Evolutionary conservation across 1,284 basidiomycete species (phyloP).

Genomic region (Exsudoporus floridanus): DNA sequence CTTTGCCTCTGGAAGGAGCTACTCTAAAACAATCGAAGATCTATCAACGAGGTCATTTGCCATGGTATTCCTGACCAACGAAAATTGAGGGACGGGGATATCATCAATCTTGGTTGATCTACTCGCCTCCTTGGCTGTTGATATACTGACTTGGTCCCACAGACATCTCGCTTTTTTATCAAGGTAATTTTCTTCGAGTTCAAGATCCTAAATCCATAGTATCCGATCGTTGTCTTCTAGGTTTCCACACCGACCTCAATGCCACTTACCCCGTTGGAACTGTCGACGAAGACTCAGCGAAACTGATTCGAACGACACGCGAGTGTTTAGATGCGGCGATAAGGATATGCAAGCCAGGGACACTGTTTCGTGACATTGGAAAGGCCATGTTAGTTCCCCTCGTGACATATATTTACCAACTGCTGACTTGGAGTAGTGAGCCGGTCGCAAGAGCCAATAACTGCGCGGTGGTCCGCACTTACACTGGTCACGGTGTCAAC

Average conservation of each 20-base stretch:
- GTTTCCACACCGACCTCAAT: constrained; percentile 90
- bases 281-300: constrained; percentile 78
- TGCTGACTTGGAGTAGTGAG: constrained; percentile 52
- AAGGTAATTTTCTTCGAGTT: constrained; percentile 44
- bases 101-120: constrained; percentile 79
- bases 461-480: constrained; percentile 83
- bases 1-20: constrained; percentile 2
- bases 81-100: constrained; percentile 86
- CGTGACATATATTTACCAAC: constrained; percentile 1
- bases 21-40: constrained; percentile 44
- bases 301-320: constrained; percentile 80
- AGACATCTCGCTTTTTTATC: constrained; percentile 69
- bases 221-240: constrained; percentile 38
- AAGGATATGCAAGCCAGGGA: constrained; percentile 86
- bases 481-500: constrained; percentile 91
- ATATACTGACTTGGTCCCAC: constrained; percentile 14
- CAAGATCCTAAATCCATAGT: neutral
- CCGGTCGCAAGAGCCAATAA: constrained; percentile 77
- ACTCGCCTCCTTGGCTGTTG: neutral
- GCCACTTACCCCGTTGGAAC: constrained; percentile 88
- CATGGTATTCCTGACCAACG: constrained; percentile 94
- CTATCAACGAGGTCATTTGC: constrained; percentile 95
- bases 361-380: constrained; percentile 80
- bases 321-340: constrained; percentile 86
- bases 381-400: constrained; percentile 66